A percentile compares a stretch with the other conserved stretches of the same genome.
phyloP scores from a whole-genome alignment of 2,329 filamentous ascomycete genomes.

The Beauveria rudraprayagi region DNA sequence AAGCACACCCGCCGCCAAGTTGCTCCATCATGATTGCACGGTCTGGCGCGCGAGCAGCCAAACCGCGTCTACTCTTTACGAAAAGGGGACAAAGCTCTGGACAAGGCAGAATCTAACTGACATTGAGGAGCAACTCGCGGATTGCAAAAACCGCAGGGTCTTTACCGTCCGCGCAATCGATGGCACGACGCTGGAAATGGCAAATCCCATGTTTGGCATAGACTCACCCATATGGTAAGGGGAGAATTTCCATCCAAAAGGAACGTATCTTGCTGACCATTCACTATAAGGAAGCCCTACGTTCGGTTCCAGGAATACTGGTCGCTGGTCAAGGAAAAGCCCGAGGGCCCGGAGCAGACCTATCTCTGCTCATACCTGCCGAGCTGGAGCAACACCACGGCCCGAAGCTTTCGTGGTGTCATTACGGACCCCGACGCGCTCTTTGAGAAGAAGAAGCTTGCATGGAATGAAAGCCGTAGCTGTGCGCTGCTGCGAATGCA shows the following conservation, averaged over 20 bases:
- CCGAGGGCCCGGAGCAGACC: background rate
- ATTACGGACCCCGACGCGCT: background rate
- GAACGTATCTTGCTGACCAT: background rate
- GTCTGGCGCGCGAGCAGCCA: constrained; percentile 9
- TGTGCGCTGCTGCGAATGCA: background rate
- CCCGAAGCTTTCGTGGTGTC: background rate
- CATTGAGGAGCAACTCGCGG: background rate
- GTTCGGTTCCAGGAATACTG: constrained; percentile 10
- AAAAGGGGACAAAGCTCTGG: constrained; percentile 1
- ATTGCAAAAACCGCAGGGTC: background rate
- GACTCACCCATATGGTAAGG: background rate
- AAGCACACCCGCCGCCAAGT: background rate
- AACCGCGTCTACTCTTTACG: background rate
- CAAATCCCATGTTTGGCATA: background rate
- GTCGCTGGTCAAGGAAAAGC: background rate
- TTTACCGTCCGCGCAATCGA: background rate
- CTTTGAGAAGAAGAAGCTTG: background rate
- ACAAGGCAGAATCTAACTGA: background rate
- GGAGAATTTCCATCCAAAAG: background rate
- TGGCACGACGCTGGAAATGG: background rate
- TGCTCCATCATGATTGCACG: constrained; percentile 3
- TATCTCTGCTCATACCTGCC: constrained; percentile 1
- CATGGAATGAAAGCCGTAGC: background rate
- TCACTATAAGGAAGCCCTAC: background rate
- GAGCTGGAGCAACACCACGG: background rate